Base-by-base conservation (phyloP, 179 eudicot species). In the Pouteria campechiana region DNA sequence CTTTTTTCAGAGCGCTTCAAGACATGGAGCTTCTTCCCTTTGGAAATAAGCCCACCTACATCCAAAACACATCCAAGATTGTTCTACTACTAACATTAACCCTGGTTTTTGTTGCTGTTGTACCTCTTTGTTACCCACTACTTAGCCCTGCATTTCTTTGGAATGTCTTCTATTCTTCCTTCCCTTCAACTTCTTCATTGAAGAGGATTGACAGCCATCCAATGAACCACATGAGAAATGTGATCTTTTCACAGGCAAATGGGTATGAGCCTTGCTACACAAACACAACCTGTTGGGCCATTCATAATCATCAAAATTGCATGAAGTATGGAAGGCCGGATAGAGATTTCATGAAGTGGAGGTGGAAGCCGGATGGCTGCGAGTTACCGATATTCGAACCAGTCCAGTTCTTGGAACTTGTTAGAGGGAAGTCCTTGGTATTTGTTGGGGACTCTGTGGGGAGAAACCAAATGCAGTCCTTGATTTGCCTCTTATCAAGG, bases 391-490 rank as follows among this genome's bases (percentile, higher is more conserved):
- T 68, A 1, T 73, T 73, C 23, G 70, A 73, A 10, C 79, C 79
- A 3, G 9, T 40, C 11, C 55, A 49, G 28, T 73, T 73, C 27
- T 30, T 73, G 51, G 69, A 68, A 15, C 53, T 73, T 32, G 60
- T 73, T 18, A 68, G 59, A 28, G 75, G 71, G 17, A 73, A 73
- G 44, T 68, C 74, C 1, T 2, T 73, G 28, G 79, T 74, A 6
- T 73, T 73, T 41, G 69, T 73, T 24, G 79, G 79, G 7, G 79
- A 73, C 32, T 73, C 79, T 22, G 74, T 73, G 15, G 79, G 68
- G n/a, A 60, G 79, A 36, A 73, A 73, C 47, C 79, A 73, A 25
- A 64, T 73, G 79, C 79, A 73, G 44, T 73, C 79, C 13, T 57
- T 73, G 55, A 60, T 73, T 12, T 73, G 79, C 45, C 70, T 73